Evolutionary conservation across 208 protist genomes (phyloP).

Genomic region (Trypanosomatidae sp.): DNA sequence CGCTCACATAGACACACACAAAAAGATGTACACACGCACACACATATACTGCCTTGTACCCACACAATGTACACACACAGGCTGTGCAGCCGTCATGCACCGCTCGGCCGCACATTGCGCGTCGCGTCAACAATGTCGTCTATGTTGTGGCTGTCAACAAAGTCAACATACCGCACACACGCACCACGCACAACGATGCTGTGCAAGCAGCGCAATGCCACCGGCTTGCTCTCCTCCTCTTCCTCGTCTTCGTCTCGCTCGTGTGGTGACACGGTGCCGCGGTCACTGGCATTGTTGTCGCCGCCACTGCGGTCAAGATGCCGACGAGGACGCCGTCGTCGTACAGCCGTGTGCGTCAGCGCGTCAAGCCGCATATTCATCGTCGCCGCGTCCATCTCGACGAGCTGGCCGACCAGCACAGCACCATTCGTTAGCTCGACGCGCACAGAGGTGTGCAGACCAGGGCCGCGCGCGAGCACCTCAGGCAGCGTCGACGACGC

Average conservation of each 20-base stretch:
- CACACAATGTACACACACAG: no score
- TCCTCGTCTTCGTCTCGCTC: not conserved
- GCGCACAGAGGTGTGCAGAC: constrained; percentile 34
- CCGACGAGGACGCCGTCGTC: constrained; percentile 1
- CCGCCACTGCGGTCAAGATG: not conserved
- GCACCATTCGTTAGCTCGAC: constrained; percentile 66
- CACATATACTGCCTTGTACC: no score
- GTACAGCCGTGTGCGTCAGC: constrained; percentile 37
- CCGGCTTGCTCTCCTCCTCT: constrained; percentile 16
- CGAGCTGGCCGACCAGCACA: constrained; percentile 37
- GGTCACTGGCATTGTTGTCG: not conserved
- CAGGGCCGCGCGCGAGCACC: constrained; percentile 25
- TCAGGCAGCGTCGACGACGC: constrained; percentile 38
- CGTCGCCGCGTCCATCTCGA: constrained; percentile 52
- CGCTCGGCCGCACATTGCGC: constrained; percentile 12
- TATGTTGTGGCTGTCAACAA: constrained; percentile 30
- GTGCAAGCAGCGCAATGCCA: constrained; percentile 35
- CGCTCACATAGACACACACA: no score
- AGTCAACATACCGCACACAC: constrained; percentile 51
- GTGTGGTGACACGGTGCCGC: not conserved
- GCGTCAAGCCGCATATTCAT: constrained; percentile 72
- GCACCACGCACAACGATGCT: constrained; percentile 53
- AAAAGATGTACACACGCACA: no score
- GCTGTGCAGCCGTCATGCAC: no score
- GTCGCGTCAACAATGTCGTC: constrained; percentile 23